A percentile compares a stretch with the other conserved stretches of the same genome.
Conservation (phyloP, 2,329 filamentous ascomycete species). For the Rosellinia necatrix region DNA sequence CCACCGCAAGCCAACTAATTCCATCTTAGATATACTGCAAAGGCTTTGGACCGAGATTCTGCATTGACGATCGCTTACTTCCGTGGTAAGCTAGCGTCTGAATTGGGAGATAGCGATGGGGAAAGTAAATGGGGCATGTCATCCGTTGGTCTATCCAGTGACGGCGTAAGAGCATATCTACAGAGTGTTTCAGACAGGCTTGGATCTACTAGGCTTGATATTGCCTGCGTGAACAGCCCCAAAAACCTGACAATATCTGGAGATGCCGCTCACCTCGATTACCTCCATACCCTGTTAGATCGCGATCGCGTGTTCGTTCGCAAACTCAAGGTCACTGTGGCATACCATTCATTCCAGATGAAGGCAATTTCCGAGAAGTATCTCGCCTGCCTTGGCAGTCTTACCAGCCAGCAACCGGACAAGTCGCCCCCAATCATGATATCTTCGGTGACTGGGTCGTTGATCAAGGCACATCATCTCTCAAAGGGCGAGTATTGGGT, state of each 20-base stretch:
- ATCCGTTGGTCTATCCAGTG: no score
- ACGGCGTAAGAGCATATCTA: neutral
- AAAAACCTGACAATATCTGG: slow-evolving; percentile 42
- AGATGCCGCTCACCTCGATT: slow-evolving; percentile 30
- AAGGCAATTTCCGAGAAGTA: slow-evolving; percentile 20
- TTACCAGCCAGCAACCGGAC: neutral
- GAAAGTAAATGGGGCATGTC: no score
- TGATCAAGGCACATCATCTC: neutral
- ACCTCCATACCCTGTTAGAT: slow-evolving; percentile 27
- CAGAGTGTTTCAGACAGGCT: slow-evolving; percentile 6
- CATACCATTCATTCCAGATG: slow-evolving; percentile 45
- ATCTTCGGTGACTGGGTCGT: neutral
- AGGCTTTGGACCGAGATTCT: neutral
- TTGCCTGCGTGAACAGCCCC: slow-evolving; percentile 43
- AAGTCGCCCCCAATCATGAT: neutral
- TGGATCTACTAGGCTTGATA: no score
- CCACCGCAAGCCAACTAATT: no score
- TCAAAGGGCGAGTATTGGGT: slow-evolving; percentile 21
- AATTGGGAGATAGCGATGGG: no score
- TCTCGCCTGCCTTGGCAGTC: slow-evolving; percentile 6
- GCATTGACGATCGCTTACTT: slow-evolving; percentile 5
- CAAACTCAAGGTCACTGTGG: slow-evolving; percentile 36
- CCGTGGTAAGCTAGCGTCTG: neutral
- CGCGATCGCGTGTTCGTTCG: slow-evolving; percentile 34
- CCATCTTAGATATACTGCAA: neutral